These are phyloP conservation scores for Cenococcum geophilum DNA, from an alignment of 495 filamentous ascomycete genomes.

Conservation along the genomic window DNA sequence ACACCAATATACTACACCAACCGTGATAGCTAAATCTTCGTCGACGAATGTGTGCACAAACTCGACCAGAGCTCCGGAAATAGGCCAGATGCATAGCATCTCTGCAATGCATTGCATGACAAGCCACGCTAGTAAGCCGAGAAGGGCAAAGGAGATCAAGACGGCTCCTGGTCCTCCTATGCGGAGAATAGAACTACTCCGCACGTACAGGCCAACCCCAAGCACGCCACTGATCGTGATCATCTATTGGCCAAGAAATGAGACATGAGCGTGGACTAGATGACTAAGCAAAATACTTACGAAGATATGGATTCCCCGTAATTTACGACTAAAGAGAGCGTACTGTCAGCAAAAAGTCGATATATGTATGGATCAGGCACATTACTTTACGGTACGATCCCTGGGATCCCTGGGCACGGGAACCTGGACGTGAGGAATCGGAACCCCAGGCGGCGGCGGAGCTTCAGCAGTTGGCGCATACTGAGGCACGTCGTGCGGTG, in stretches of 20 bases:
- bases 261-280: not conserved
- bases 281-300: conserved; percentile 18
- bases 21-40: conserved; percentile 9
- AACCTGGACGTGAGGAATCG: not conserved
- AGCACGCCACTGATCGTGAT: conserved; percentile 4
- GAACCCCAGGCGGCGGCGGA: not conserved
- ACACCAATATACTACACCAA: conserved; percentile 10
- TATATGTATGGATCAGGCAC: not conserved
- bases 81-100: conserved; percentile 10
- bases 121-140: conserved; percentile 3
- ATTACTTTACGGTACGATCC: not conserved
- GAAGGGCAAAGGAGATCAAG: not conserved
- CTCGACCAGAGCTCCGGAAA: conserved; percentile 3
- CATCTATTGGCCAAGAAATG: conserved; percentile 1
- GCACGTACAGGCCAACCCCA: conserved; percentile 6
- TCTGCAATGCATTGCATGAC: conserved; percentile 13
- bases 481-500: too few relatives aligned
- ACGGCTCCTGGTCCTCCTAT: conserved; percentile 5
- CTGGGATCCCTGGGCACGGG: not conserved
- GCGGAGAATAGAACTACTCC: not conserved
- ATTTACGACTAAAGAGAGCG: conserved; percentile 27
- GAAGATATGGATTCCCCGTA: conserved; percentile 44
- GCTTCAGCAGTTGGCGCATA: too few relatives aligned
- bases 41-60: conserved; percentile 6
- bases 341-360: not conserved